Percentiles rank a stretch among this genome's conserved stretches.
These are phyloP conservation scores for Talaromyces sp. DNA, from an alignment of 2,329 filamentous ascomycete genomes.

Conservation along the genomic window DNA sequence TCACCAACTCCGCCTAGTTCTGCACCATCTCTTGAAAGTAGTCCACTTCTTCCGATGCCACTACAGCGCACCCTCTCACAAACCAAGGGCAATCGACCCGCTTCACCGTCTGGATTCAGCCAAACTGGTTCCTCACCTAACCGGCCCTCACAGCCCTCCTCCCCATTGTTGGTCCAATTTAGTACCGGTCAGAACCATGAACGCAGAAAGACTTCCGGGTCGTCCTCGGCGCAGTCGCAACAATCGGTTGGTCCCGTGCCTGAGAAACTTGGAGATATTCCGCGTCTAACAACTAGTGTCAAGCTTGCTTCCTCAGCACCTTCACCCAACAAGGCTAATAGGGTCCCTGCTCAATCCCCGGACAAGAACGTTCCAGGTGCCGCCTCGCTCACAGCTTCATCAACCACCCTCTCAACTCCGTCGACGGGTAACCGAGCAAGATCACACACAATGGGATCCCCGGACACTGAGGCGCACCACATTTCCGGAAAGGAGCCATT, in stretches of 20 bases:
- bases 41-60: slow-evolving; percentile 72
- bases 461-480: slow-evolving; percentile 68
- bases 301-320: slow-evolving; percentile 49
- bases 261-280: slow-evolving; percentile 65
- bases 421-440: slow-evolving; percentile 58
- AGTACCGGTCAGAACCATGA: slow-evolving; percentile 78
- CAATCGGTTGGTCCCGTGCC: slow-evolving; percentile 68
- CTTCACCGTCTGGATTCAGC: slow-evolving; percentile 75
- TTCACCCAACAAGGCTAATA: slow-evolving; percentile 46
- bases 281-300: slow-evolving; percentile 51
- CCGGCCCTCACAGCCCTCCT: slow-evolving; percentile 76
- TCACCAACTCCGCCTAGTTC: slow-evolving; percentile 40
- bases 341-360: slow-evolving; percentile 43
- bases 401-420: neutral
- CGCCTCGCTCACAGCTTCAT: slow-evolving; percentile 32
- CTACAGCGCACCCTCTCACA: slow-evolving; percentile 78
- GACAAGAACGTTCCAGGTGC: slow-evolving; percentile 59
- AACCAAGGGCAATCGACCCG: slow-evolving; percentile 74
- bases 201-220: slow-evolving; percentile 86
- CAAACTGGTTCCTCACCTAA: slow-evolving; percentile 82
- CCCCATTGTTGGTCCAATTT: slow-evolving; percentile 93
- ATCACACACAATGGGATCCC: slow-evolving; percentile 88
- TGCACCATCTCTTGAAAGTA: slow-evolving; percentile 72
- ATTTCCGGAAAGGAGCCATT: slow-evolving; percentile 60
- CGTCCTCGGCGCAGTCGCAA: slow-evolving; percentile 73